Base-by-base conservation (phyloP, 2,329 filamentous ascomycete species). In the Ophiosphaerella herpotricha region DNA sequence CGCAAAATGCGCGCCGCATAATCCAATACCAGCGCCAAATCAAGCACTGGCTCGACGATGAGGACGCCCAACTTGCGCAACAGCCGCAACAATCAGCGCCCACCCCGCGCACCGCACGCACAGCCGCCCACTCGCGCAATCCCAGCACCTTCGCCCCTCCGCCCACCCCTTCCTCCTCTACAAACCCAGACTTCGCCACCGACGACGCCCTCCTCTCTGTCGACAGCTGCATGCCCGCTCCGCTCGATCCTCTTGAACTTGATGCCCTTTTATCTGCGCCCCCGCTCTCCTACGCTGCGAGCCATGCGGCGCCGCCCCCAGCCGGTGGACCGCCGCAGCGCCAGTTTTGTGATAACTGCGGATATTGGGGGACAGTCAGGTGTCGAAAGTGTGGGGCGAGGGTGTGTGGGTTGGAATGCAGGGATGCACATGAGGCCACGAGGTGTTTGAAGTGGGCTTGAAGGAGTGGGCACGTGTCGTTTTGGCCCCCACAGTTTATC, bases 11-110 rank as follows among this genome's bases (percentile, higher is more conserved):
- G 23, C 84, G 89, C 61, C 87, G 87, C 74, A 91, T 94, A 55
- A 78, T 94, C 48, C 85, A 87, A 58, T 90, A 87, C 23, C 88
- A 91, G 67, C 91, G 93, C 76, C 91, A 88, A 3, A 93, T 93
- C 71, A 84, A 85, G 55, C 91, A 94, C 74, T 87, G 93, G 70
- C 80, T 93, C 39, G 88, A 90, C 60, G 90, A 94, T 70, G 90
- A 88, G 70, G 81, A 89, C 60, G 89, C 89, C 2, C 11, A 77
- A 85, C 54, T 67, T n/a, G 89, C 89, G 7, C 7, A 76, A 85
- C 63, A 62, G 7, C 7, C 76, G 85, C 63, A 62, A 6, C 63
- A 60, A 32, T 66, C 60, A 47, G 58, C 47, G 21, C 63, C 51
- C 44, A 55, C 58, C 14, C 56, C 54, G 18, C 57, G 63, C 8